Conservation (phyloP, 1,284 basidiomycete species). For the Leccinum pseudoinsigne region DNA sequence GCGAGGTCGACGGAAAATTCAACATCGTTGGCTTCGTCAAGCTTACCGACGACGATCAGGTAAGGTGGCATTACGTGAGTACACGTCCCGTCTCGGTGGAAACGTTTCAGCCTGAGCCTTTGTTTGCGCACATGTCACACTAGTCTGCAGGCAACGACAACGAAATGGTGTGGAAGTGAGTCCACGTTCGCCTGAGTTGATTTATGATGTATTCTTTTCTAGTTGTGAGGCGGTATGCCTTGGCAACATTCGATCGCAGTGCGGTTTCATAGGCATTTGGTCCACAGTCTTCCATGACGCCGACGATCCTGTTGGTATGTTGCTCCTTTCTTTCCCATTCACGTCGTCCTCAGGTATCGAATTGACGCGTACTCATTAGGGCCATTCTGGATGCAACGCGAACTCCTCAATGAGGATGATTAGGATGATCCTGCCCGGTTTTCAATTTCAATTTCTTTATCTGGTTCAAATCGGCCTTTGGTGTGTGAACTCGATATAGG, state of each 20-base stretch:
- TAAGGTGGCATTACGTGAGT: constrained; percentile 66
- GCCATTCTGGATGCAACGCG: constrained; percentile 33
- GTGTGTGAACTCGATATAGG: not conserved
- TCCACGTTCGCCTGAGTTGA: not conserved
- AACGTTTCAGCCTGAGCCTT: not conserved
- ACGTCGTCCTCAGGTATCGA: not conserved
- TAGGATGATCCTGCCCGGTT: constrained; percentile 4
- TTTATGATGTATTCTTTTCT: not conserved
- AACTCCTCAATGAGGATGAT: constrained; percentile 25
- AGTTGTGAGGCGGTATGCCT: constrained; percentile 67
- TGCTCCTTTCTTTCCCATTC: not conserved
- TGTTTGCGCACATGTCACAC: not conserved
- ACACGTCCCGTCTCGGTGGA: not conserved
- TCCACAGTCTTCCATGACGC: constrained; percentile 65
- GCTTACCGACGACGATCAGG: constrained; percentile 54
- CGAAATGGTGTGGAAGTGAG: constrained; percentile 62
- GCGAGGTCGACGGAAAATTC: constrained; percentile 45
- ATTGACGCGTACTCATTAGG: constrained; percentile 15
- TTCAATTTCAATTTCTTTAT: too few relatives aligned
- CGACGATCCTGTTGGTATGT: constrained; percentile 55
- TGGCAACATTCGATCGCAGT: constrained; percentile 57
- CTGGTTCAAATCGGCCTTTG: not conserved
- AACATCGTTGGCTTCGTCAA: constrained; percentile 55
- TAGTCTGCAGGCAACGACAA: constrained; percentile 60
- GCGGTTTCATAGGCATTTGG: constrained; percentile 66